Percentiles rank a stretch among this genome's conserved stretches.
Conservation (phyloP, 2,329 filamentous ascomycete species). For the Magnaporthiopsis incrustans region DNA sequence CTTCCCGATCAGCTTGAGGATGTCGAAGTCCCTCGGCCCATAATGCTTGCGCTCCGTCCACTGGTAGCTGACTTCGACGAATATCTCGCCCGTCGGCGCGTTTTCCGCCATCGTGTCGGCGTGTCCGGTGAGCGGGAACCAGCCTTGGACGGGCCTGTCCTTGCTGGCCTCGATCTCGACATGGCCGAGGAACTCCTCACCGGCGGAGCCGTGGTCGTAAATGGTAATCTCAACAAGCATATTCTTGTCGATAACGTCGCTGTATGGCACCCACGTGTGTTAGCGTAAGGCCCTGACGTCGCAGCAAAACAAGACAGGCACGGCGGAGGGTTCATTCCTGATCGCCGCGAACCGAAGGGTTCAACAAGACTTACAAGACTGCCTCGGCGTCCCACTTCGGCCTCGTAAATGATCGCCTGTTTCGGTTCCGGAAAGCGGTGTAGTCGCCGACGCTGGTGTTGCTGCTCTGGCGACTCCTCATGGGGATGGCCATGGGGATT, state of each 20-base stretch:
- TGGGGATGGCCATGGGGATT: constrained; percentile 85
- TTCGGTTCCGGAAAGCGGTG: constrained; percentile 50
- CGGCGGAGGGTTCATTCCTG: no score
- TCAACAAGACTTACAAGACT: constrained; percentile 64
- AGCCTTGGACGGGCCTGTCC: constrained; percentile 68
- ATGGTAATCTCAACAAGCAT: constrained; percentile 89
- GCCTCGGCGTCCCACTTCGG: constrained; percentile 96
- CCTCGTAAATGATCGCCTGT: constrained; percentile 57
- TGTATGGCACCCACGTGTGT: constrained; percentile 28
- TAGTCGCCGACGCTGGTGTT: constrained; percentile 76
- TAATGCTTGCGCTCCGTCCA: constrained; percentile 83
- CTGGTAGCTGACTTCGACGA: constrained; percentile 79
- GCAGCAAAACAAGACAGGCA: not conserved
- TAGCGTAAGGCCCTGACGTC: not conserved
- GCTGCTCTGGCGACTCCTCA: constrained; percentile 94
- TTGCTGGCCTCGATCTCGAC: constrained; percentile 70
- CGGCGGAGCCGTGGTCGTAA: constrained; percentile 72
- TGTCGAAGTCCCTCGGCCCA: constrained; percentile 91
- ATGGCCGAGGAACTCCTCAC: constrained; percentile 88
- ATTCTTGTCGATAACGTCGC: constrained; percentile 87
- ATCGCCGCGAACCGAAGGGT: not conserved
- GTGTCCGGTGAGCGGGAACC: constrained; percentile 75
- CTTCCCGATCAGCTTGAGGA: constrained; percentile 93
- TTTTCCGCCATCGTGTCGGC: constrained; percentile 64
- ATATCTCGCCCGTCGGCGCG: constrained; percentile 77